phyloP scores from a whole-genome alignment of 2,329 filamentous ascomycete species.

The Beauveria brongniartii region DNA sequence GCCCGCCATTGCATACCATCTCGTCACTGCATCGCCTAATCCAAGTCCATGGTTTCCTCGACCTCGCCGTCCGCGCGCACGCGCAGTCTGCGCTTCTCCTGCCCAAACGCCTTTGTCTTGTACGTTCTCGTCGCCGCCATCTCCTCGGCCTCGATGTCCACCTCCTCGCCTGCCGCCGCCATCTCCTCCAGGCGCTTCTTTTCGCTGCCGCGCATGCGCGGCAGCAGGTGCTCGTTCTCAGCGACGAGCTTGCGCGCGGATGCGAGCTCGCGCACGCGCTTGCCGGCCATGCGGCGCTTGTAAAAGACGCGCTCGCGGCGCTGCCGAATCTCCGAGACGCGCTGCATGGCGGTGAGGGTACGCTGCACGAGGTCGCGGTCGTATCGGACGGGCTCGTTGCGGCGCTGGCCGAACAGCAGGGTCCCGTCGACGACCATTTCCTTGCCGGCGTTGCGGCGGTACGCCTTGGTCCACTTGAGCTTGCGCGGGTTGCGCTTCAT shows the following conservation, averaged over 20 bases:
- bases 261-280: conserved; percentile 72
- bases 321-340: conserved; percentile 75
- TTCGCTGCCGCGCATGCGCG: conserved; percentile 59
- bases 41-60: conserved; percentile 18
- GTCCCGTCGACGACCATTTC: conserved; percentile 89
- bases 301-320: conserved; percentile 87
- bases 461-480: conserved; percentile 94
- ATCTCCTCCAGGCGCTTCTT: conserved; percentile 50
- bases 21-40: not conserved
- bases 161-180: conserved; percentile 41
- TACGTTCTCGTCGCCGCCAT: conserved; percentile 18
- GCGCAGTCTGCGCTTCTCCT: conserved; percentile 32
- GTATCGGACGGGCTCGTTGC: conserved; percentile 93
- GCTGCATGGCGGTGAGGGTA: conserved; percentile 86
- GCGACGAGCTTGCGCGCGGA: conserved; percentile 80
- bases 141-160: conserved; percentile 35
- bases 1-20: not conserved
- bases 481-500: conserved; percentile 98
- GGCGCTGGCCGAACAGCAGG: conserved; percentile 81
- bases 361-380: conserved; percentile 83
- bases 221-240: conserved; percentile 87
- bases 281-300: conserved; percentile 86
- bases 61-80: conserved; percentile 29
- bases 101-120: conserved; percentile 33
- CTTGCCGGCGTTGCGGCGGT: conserved; percentile 73